Conservation (phyloP, 2,329 filamentous ascomycete species). For the Calonectria multiphialidica region DNA sequence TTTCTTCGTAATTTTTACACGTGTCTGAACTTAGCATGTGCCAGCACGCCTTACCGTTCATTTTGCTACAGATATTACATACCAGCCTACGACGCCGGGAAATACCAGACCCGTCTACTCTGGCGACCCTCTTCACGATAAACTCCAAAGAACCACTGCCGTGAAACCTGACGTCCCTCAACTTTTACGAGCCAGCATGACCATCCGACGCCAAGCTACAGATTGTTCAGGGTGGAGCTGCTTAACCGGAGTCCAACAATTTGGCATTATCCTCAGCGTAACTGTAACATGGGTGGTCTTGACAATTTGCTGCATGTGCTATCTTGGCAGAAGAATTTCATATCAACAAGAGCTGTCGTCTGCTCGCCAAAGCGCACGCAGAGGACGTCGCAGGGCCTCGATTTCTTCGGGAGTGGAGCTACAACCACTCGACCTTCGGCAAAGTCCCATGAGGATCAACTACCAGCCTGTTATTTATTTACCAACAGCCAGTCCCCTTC, state of each 20-base stretch:
- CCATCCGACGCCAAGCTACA: not conserved
- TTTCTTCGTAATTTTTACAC: not conserved
- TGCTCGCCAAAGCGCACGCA: slow-evolving; percentile 16
- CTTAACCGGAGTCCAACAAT: slow-evolving; percentile 50
- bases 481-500: not conserved
- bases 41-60: too few species aligned
- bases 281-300: slow-evolving; percentile 45
- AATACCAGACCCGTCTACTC: too few species aligned
- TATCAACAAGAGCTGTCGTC: slow-evolving; percentile 29
- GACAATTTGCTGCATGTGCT: slow-evolving; percentile 50
- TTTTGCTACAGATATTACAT: not conserved
- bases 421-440: slow-evolving; percentile 33
- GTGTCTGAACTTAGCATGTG: too few species aligned
- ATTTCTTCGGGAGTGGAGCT: slow-evolving; percentile 15
- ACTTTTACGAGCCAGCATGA: not conserved
- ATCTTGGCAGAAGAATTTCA: slow-evolving; percentile 41
- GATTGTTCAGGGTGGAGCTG: slow-evolving; percentile 54
- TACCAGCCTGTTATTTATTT: slow-evolving; percentile 36
- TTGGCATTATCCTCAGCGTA: slow-evolving; percentile 54
- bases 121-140: not conserved
- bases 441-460: slow-evolving; percentile 20
- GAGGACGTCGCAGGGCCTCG: slow-evolving; percentile 11
- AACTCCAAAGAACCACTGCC: not conserved
- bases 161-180: too few species aligned
- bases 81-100: too few species aligned